These are phyloP conservation scores for Trametes coccinea DNA, from an alignment of 768 basidiomycete genomes.

Conservation along the genomic window DNA sequence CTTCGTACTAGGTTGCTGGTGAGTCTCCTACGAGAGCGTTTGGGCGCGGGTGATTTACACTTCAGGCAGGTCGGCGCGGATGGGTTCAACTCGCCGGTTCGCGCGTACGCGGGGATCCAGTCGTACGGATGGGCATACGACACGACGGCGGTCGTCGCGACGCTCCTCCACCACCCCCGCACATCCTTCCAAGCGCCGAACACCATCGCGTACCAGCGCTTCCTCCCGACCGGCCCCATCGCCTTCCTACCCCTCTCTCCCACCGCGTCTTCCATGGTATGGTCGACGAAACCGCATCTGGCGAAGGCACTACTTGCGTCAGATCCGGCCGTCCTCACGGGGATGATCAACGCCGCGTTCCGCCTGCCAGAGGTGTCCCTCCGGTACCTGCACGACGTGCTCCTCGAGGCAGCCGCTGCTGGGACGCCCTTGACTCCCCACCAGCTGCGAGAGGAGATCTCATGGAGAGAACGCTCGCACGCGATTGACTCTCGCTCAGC, in stretches of 20 bases:
- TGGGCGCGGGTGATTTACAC: neutral
- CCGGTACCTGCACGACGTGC: constrained; percentile 59
- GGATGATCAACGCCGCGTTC: constrained; percentile 91
- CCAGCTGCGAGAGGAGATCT: constrained; percentile 60
- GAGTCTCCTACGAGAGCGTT: constrained; percentile 23
- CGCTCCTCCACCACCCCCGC: constrained; percentile 72
- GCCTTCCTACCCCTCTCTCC: constrained; percentile 89
- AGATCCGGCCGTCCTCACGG: constrained; percentile 60
- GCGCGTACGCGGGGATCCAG: constrained; percentile 79
- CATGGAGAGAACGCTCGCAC: constrained; percentile 75
- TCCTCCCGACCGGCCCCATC: constrained; percentile 92
- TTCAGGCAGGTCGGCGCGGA: constrained; percentile 85
- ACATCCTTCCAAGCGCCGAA: constrained; percentile 63
- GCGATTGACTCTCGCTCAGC: constrained; percentile 62
- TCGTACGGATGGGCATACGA: constrained; percentile 93
- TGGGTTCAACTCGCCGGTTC: constrained; percentile 92
- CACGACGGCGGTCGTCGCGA: constrained; percentile 88
- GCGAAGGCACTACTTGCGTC: constrained; percentile 71
- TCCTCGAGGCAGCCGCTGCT: constrained; percentile 53
- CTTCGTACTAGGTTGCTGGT: constrained; percentile 78
- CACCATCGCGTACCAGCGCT: constrained; percentile 88
- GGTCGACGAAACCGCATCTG: constrained; percentile 83
- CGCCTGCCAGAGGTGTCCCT: constrained; percentile 76
- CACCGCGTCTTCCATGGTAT: constrained; percentile 84
- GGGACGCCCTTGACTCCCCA: constrained; percentile 49